phyloP scores from a whole-genome alignment of 2,329 filamentous ascomycete species.

The Xylaria sp. region DNA sequence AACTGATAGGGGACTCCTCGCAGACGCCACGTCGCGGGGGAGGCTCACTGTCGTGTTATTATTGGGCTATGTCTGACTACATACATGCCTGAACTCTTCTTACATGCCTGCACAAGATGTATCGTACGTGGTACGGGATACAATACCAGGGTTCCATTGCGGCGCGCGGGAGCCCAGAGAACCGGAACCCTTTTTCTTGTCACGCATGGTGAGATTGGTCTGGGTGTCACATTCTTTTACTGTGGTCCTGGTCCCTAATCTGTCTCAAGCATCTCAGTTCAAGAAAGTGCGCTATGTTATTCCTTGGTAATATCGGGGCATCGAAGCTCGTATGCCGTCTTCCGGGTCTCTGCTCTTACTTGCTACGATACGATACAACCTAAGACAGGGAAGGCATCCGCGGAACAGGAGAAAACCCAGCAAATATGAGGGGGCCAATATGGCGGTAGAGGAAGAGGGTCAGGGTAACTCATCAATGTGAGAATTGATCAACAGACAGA shows the following conservation, averaged over 20 bases:
- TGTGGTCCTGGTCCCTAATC: neutral
- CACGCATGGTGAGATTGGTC: neutral
- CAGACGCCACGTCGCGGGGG: constrained; percentile 13
- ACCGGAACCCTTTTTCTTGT: constrained; percentile 16
- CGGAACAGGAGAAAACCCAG: too few species aligned
- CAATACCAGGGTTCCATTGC: constrained; percentile 7
- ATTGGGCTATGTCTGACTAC: neutral
- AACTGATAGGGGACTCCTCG: neutral
- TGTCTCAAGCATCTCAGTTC: neutral
- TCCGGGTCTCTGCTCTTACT: neutral
- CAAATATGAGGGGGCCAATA: neutral
- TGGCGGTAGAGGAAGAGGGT: neutral
- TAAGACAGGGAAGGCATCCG: too few species aligned
- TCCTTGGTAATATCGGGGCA: neutral
- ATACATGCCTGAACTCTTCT: neutral
- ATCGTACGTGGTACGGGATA: neutral
- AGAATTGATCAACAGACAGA: neutral
- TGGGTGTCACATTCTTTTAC: neutral
- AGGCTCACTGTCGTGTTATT: neutral
- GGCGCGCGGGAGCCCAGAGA: constrained; percentile 27
- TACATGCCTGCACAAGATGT: neutral
- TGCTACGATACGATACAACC: too few species aligned
- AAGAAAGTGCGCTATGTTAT: neutral
- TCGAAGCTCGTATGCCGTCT: neutral
- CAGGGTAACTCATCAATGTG: neutral